Conservation (phyloP, 1,284 basidiomycete genomes). For the Tilletia walkeri region DNA sequence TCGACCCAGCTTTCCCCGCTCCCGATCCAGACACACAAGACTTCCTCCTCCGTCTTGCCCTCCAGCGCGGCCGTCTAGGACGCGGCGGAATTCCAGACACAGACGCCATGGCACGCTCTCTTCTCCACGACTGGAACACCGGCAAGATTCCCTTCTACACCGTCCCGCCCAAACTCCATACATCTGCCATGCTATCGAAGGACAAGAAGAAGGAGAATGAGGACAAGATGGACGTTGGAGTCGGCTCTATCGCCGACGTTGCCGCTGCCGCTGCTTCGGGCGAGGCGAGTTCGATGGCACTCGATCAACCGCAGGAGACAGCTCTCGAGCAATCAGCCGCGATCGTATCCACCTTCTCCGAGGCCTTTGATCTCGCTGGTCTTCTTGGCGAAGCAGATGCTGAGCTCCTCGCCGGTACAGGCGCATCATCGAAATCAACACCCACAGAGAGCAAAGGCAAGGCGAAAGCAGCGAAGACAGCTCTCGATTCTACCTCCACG, state of each 20-base stretch:
- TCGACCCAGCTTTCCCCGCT: not conserved
- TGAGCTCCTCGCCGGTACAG: slow-evolving; percentile 31
- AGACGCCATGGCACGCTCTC: slow-evolving; percentile 73
- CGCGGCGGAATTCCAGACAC: slow-evolving; percentile 89
- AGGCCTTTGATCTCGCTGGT: slow-evolving; percentile 51
- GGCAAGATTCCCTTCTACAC: slow-evolving; percentile 91
- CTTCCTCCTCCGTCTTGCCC: slow-evolving; percentile 85
- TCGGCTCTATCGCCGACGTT: slow-evolving; percentile 68
- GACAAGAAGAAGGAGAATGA: slow-evolving; percentile 59
- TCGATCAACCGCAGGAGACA: slow-evolving; percentile 55
- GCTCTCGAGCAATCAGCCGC: slow-evolving; percentile 26
- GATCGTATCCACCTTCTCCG: slow-evolving; percentile 39
- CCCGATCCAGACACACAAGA: slow-evolving; percentile 66
- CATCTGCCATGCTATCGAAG: slow-evolving; percentile 66
- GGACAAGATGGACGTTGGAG: slow-evolving; percentile 68
- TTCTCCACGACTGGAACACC: slow-evolving; percentile 93
- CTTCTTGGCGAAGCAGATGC: slow-evolving; percentile 54
- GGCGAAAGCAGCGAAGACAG: not conserved
- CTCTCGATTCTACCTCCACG: no score
- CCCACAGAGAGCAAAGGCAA: not conserved
- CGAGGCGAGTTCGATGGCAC: slow-evolving; percentile 59
- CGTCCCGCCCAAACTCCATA: slow-evolving; percentile 72
- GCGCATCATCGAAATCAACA: not conserved
- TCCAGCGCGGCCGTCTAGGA: slow-evolving; percentile 69
- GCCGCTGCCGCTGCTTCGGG: slow-evolving; percentile 67